These are phyloP conservation scores for Candida broadrunensis DNA, from an alignment of 805 yeast genomes.

Conservation along the genomic window DNA sequence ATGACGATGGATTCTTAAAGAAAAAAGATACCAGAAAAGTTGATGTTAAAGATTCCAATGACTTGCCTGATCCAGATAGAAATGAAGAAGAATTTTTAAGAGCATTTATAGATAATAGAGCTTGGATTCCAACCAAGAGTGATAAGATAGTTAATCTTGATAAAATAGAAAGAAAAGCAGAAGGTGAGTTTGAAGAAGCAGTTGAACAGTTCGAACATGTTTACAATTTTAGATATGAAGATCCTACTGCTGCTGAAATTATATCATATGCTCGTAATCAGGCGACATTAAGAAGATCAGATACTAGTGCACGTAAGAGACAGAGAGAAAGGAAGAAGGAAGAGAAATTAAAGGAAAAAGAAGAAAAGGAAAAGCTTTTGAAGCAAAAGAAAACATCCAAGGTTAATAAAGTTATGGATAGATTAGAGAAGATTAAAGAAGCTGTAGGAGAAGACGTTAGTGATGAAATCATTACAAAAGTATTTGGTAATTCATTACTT, in stretches of 20 bases:
- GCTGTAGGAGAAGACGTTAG: slow-evolving; percentile 65
- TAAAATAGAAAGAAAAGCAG: slow-evolving; percentile 53
- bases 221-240: slow-evolving; percentile 93
- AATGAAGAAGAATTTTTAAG: slow-evolving; percentile 70
- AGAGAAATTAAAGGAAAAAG: slow-evolving; percentile 47
- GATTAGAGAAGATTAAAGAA: slow-evolving; percentile 59
- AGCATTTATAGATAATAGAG: slow-evolving; percentile 70
- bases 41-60: slow-evolving; percentile 14
- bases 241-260: slow-evolving; percentile 85
- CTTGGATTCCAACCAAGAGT: slow-evolving; percentile 81
- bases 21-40: slow-evolving; percentile 46
- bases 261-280: slow-evolving; percentile 93
- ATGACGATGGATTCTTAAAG: slow-evolving; percentile 48
- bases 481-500: slow-evolving; percentile 71
- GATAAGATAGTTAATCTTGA: slow-evolving; percentile 56
- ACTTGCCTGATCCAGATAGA: slow-evolving; percentile 56
- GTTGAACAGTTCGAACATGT: slow-evolving; percentile 90
- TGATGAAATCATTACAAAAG: slow-evolving; percentile 57
- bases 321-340: slow-evolving; percentile 72
- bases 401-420: slow-evolving; percentile 72
- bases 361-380: slow-evolving; percentile 56
- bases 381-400: slow-evolving; percentile 73
- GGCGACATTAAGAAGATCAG: slow-evolving; percentile 84
- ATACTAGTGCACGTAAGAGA: slow-evolving; percentile 70
- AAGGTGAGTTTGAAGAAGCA: slow-evolving; percentile 87